Conservation (phyloP, 371 early-diverging fungal genomes). For the Saksenaea oblongispora region DNA sequence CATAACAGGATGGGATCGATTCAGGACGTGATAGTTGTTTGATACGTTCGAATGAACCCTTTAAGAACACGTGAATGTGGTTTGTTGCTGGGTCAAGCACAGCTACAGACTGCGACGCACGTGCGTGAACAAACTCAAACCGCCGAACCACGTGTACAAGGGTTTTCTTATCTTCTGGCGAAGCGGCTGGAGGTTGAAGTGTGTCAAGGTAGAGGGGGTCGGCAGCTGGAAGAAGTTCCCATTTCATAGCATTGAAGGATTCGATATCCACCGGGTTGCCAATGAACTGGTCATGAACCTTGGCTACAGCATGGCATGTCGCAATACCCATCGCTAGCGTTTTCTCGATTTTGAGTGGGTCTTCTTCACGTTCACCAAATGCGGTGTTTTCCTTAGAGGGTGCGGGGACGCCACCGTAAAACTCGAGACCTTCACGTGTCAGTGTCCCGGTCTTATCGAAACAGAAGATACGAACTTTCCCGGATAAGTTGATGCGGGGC, state of each 20-base stretch:
- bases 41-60: conserved; percentile 84
- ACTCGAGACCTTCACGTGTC: conserved; percentile 77
- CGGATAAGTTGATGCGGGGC: conserved; percentile 81
- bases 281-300: conserved; percentile 62
- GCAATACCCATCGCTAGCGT: conserved; percentile 60
- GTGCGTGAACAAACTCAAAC: conserved; percentile 90
- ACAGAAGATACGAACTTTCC: conserved; percentile 85
- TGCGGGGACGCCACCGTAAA: conserved; percentile 35
- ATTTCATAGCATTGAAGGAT: conserved; percentile 66
- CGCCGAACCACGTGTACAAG: conserved; percentile 62
- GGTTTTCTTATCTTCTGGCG: conserved; percentile 13
- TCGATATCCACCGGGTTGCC: conserved; percentile 92
- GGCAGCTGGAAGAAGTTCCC: conserved; percentile 21
- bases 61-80: conserved; percentile 68
- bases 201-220: conserved; percentile 25
- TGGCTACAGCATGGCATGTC: conserved; percentile 78
- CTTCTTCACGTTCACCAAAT: conserved; percentile 15
- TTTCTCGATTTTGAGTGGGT: conserved; percentile 24
- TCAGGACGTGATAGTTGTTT: conserved; percentile 47
- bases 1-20: conserved; percentile 67
- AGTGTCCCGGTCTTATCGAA: conserved; percentile 90
- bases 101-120: conserved; percentile 83
- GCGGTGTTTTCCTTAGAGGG: background rate
- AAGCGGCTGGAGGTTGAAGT: conserved; percentile 14
- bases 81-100: conserved; percentile 56